Base-by-base conservation (phyloP, 2,329 filamentous ascomycete genomes). In the Zymoseptoria tritici region DNA sequence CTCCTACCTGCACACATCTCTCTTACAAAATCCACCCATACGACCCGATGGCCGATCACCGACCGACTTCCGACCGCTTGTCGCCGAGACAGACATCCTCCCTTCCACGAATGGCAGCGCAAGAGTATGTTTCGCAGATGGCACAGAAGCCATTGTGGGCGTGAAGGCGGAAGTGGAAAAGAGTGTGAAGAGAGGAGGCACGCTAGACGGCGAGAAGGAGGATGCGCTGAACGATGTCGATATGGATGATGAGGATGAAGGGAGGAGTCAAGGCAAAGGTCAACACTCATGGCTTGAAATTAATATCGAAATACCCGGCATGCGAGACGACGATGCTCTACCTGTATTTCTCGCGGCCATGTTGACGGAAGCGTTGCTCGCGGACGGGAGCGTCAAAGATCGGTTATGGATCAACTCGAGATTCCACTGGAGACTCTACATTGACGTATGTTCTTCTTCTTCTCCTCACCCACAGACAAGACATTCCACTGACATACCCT, bases 371-470 rank as follows among this genome's bases (percentile, higher is more conserved):
- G 90, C 90, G 58, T 74, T 99, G 76, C 80, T 94, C 61, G 86
- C 85, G 31, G 88, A 86, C 74, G 87, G 85, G 20, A 81, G 82
- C 70, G 71, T 87, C 62, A 82, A 80, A 64, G 85, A 84, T 73
- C 84, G 87, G 70, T 75, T 99, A 71, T 88, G 86, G 75, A 97
- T 99, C 73, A 97, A 97, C 77, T 78, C 81, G 60, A 83, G 92
- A 52, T 99, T 93, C 80, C 93, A 97, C 80, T 99, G 94, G 94
- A 90, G 92, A 77, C 75, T 99, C 59, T 97, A 93, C 76, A 83
- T 99, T 64, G 94, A 99, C 76, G 92, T 97, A 75, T 71, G 89
- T 81, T 22, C 29, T 11, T 4, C 9, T 53, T 53, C 13, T 19
- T n/a, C 49, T 59, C 26, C 58, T 58, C 36, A 55, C 26, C 26